Evolutionary conservation across 176 grass and related monocot genomes (phyloP), one percentile per base, ranked within the genome.

Genomic region (Oryza longistaminata): DNA sequence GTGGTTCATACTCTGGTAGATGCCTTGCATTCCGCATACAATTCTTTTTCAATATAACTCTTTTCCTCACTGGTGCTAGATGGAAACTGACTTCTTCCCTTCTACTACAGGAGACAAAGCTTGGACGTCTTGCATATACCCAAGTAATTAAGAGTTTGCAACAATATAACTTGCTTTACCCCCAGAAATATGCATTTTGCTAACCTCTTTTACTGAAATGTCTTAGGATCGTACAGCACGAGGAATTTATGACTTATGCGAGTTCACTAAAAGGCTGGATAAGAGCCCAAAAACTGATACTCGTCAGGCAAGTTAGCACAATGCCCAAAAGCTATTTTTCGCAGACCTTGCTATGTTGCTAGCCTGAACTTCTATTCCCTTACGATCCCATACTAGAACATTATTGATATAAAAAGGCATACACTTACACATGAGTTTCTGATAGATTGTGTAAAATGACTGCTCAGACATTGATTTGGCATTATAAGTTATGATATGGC

Each of bases 1-100:
- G 91, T 93, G 69, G 91, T 95, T 64, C 93, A 90, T 76, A 95
- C 48, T 87, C 89, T 98, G 91, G 95, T 95, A 77, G 82, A 82
- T 83, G 72, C 64, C 65, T 80, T 79, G 29, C 60, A 75, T 13
- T 48, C 46, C 9, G 50, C 65, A 77, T 69, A 39, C 61, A 13
- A 4, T 31, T 65, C 53, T 81, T 52, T 66, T 43, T 81, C 11
- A 9, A 45, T 31, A 74, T 49, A 84, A n/a, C 26, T 66, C 58
- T 42, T 80, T 66, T 55, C 5, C 68, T 58, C 85, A n/a, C 9
- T 76, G 55, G n/a, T 67, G 37, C n/a, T 61, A 88, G 31, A 39
- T 76, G 16, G 44, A 74, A 78, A 78, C 79, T 91, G 66, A 97
- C 77, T 78, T 75, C 11, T 68, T 85, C 70, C 79, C 43, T 87